Evolutionary conservation across 2,329 filamentous ascomycete species (phyloP), one percentile per base, ranked within the genome.

Genomic region (Talaromyces piceae): DNA sequence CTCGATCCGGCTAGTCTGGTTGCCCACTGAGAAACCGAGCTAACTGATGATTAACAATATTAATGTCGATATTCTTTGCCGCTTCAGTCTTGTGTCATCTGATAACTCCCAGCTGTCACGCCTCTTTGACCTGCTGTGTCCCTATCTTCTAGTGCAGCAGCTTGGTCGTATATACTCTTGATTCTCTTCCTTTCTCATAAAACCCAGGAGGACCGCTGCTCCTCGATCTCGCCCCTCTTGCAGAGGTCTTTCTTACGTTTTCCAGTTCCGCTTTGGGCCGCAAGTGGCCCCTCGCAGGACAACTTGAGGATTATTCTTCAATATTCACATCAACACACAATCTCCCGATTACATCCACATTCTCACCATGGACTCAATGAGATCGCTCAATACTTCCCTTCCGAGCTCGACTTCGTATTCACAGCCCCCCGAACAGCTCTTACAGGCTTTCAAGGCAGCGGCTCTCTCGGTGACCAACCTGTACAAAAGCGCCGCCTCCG

Each of bases 391-490:
- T 57, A 81, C 76, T 26, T 83, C 80, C 47, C 68, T 84, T 52
- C 81, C 81, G n/a, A 69, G 70, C 54, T 74, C 75, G 12, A 71
- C 75, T 31, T 66, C 73, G 58, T 76, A 68, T 53, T 66, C 67
- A 47, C 72, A 73, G 53, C 73, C 73, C 41, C 69, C 73, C 3
- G 74, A 76, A 60, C 68, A 75, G 64, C 82, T 96, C 45, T 82
- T 96, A 52, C 85, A 91, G 60, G 85, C 88, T 53, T 98, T 98
- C 78, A 93, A 90, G 69, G 83, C 87, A 13, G 93, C 93, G 28
- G 93, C 93, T 18, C 78, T 96, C 28, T 95, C 90, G 5, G 91
- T 97, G 50, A 97, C 93, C 45, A 95, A 94, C 63, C 83, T 98
- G 12, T 97, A 97, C 75, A 96, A 95, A 71, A 91, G 85, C 33